Conservation (phyloP, 352 stramenopile genomes). For the Saprolegnia diclina region DNA sequence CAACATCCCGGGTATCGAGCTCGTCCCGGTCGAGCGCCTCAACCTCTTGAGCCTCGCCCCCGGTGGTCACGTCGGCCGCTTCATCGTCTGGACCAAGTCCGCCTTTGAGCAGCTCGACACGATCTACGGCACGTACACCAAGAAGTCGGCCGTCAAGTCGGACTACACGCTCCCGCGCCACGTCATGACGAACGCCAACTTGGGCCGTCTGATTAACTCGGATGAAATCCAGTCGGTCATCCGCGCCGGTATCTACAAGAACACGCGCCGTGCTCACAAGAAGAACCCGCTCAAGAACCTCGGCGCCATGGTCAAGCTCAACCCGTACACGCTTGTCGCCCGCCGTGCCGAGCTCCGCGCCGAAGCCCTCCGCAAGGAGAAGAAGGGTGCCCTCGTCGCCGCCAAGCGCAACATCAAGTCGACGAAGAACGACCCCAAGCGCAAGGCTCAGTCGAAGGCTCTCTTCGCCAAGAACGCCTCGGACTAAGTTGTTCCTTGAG, state of each 20-base stretch:
- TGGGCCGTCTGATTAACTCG: slow-evolving; percentile 99
- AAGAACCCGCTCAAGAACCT: slow-evolving; percentile 97
- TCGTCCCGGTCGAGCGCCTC: slow-evolving; percentile 95
- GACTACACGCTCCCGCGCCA: slow-evolving; percentile 91
- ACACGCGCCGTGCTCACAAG: slow-evolving; percentile 90
- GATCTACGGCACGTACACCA: slow-evolving; percentile 94
- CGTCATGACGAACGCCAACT: slow-evolving; percentile 96
- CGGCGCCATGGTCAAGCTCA: slow-evolving; percentile 94
- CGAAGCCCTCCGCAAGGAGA: slow-evolving; percentile 81
- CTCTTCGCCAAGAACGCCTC: slow-evolving; percentile 76
- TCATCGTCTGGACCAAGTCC: slow-evolving; percentile 98
- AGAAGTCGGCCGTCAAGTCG: slow-evolving; percentile 87
- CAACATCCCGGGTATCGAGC: slow-evolving; percentile 97
- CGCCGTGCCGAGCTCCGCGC: slow-evolving; percentile 85
- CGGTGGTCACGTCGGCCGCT: slow-evolving; percentile 97
- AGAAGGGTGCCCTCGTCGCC: slow-evolving; percentile 72
- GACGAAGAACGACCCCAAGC: slow-evolving; percentile 64
- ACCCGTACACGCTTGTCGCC: slow-evolving; percentile 94
- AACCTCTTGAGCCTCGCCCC: slow-evolving; percentile 98
- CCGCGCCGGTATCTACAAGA: slow-evolving; percentile 89
- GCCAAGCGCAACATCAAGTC: slow-evolving; percentile 85
- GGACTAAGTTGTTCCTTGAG: slow-evolving; percentile 43
- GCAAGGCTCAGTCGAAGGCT: slow-evolving; percentile 67
- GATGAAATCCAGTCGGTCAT: slow-evolving; percentile 97
- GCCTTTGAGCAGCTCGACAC: slow-evolving; percentile 96